These are phyloP conservation scores for Fusarium sp. DNA, from an alignment of 2,329 filamentous ascomycete genomes.

Conservation along the genomic window DNA sequence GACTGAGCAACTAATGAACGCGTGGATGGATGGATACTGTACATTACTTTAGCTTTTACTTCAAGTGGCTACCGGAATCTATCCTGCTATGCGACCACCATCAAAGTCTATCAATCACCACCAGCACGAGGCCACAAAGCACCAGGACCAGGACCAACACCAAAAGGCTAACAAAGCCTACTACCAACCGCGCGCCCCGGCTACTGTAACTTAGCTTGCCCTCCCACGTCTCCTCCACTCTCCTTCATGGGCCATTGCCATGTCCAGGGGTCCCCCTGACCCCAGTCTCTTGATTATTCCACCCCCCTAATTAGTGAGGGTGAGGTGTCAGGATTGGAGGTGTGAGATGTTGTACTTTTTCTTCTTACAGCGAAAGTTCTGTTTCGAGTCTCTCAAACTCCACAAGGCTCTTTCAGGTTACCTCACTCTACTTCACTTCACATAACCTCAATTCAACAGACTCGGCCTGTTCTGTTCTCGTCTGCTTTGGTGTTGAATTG, in stretches of 20 bases:
- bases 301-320: conserved; percentile 19
- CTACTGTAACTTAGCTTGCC: conserved; percentile 23
- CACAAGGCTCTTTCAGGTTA: conserved; percentile 2
- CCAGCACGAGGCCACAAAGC: background rate
- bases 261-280: conserved; percentile 32
- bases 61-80: conserved; percentile 1
- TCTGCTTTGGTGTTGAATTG: background rate
- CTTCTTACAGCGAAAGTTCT: conserved; percentile 23
- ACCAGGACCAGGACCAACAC: conserved; percentile 13
- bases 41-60: background rate
- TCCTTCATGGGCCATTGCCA: conserved; percentile 16
- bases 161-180: conserved; percentile 4
- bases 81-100: conserved; percentile 18
- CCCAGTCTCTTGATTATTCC: conserved; percentile 19
- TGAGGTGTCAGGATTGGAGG: conserved; percentile 4
- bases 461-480: background rate
- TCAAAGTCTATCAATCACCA: background rate
- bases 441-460: background rate
- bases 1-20: background rate
- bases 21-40: background rate
- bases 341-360: conserved; percentile 7
- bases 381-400: conserved; percentile 29
- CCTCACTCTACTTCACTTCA: conserved; percentile 12
- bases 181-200: conserved; percentile 41
- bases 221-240: conserved; percentile 22